A percentile compares a stretch with the other conserved stretches of the same genome.
Evolutionary conservation across 805 yeast genomes (phyloP).

Genomic region (Teunomyces aglyptinius): DNA sequence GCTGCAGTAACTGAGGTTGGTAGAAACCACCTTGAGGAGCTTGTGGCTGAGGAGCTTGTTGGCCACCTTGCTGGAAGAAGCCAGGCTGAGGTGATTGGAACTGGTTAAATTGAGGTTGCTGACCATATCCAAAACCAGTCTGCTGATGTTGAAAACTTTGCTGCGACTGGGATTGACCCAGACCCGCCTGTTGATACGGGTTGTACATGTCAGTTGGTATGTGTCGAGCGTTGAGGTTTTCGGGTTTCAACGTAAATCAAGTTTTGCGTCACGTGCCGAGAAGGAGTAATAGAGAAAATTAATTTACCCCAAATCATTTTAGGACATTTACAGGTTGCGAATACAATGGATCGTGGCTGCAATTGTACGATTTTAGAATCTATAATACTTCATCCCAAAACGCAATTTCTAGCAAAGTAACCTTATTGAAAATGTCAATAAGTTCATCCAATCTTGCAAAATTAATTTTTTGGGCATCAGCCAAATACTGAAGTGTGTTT

Average conservation of each 20-base stretch:
- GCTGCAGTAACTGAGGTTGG: conserved; percentile 28
- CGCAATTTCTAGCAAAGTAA: conserved; percentile 56
- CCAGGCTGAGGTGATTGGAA: conserved; percentile 4
- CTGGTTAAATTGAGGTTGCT: conserved; percentile 9
- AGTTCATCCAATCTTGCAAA: conserved; percentile 48
- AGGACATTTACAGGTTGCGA: neutral
- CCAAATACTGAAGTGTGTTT: conserved; percentile 44
- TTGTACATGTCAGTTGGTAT: conserved; percentile 31
- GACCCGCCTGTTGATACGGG: conserved; percentile 31
- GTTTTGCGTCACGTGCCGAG: neutral
- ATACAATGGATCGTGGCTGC: neutral
- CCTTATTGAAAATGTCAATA: conserved; percentile 57
- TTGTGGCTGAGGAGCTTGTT: conserved; percentile 8
- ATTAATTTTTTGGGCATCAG: conserved; percentile 31
- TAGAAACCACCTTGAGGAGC: neutral
- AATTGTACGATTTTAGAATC: neutral
- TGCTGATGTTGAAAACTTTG: conserved; percentile 25
- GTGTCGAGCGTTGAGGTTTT: conserved; percentile 1
- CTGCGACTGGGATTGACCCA: conserved; percentile 19
- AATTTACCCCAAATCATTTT: neutral
- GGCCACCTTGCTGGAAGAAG: neutral
- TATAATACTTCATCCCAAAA: conserved; percentile 60
- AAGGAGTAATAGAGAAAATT: neutral
- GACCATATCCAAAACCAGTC: conserved; percentile 23
- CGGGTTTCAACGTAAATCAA: neutral